Evolutionary conservation across 768 basidiomycete species (phyloP).

Genomic region (Boletus tomentosulus): DNA sequence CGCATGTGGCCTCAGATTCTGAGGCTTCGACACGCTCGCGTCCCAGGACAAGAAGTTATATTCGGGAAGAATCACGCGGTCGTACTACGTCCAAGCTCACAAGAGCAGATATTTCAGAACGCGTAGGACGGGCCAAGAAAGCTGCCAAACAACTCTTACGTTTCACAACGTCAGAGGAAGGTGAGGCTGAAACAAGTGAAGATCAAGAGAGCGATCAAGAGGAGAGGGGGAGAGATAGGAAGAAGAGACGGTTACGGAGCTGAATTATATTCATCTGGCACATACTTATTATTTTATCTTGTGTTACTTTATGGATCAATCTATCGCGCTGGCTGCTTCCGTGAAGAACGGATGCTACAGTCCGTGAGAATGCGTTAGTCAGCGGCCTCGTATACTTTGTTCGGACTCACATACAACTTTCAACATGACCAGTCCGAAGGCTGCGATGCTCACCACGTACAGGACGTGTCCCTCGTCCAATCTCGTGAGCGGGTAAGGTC

Average conservation of each 20-base stretch:
- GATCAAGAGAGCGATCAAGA: slow-evolving; percentile 12
- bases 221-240: slow-evolving; percentile 21
- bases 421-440: slow-evolving; percentile 46
- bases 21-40: slow-evolving; percentile 17
- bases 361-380: not conserved
- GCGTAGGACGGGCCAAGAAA: slow-evolving; percentile 1
- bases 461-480: slow-evolving; percentile 31
- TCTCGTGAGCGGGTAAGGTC: slow-evolving; percentile 80
- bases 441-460: slow-evolving; percentile 50
- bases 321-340: not conserved
- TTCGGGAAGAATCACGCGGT: slow-evolving; percentile 21
- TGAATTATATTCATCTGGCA: slow-evolving; percentile 1
- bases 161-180: slow-evolving; percentile 7
- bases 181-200: slow-evolving; percentile 2
- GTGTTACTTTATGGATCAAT: not conserved
- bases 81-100: slow-evolving; percentile 7
- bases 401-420: not conserved
- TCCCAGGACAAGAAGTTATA: slow-evolving; percentile 22
- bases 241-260: slow-evolving; percentile 26
- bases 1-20: slow-evolving; percentile 17
- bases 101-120: slow-evolving; percentile 2
- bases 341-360: too few relatives aligned
- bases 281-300: not conserved
- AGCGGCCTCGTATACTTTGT: not conserved
- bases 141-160: not conserved